These are phyloP conservation scores for Ilyonectria robusta DNA, from an alignment of 2,329 filamentous ascomycete species.

Conservation along the genomic window DNA sequence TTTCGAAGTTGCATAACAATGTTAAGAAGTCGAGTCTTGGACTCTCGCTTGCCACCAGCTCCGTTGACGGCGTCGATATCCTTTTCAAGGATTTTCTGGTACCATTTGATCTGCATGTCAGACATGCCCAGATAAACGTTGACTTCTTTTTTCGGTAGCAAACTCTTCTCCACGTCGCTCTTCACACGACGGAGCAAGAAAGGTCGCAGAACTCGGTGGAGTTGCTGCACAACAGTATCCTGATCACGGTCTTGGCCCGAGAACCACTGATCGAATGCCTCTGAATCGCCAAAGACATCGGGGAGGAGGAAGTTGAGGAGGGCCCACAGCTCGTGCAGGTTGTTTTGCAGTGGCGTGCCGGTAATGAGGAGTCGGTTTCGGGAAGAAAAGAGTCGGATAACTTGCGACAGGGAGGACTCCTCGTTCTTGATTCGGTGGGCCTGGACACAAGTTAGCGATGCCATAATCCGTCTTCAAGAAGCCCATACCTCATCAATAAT, in stretches of 20 bases:
- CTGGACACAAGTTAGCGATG: conserved; percentile 44
- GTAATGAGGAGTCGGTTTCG: conserved; percentile 96
- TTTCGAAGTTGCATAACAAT: conserved; percentile 99
- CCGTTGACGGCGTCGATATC: conserved; percentile 99
- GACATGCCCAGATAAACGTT: conserved; percentile 99
- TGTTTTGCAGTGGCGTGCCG: conserved; percentile 97
- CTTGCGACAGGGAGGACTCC: conserved; percentile 95
- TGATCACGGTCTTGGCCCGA: conserved; percentile 91
- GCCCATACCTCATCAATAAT: conserved; percentile 85
- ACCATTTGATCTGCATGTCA: conserved; percentile 99
- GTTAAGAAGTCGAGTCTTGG: conserved; percentile 95
- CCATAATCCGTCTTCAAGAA: not conserved
- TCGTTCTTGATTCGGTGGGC: conserved; percentile 99
- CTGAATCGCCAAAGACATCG: conserved; percentile 96
- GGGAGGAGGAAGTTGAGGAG: conserved; percentile 97
- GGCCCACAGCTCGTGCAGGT: conserved; percentile 97
- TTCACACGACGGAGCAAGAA: conserved; percentile 97
- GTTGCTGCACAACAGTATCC: conserved; percentile 94
- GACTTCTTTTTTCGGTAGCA: conserved; percentile 96
- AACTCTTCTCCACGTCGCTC: conserved; percentile 96
- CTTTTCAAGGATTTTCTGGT: conserved; percentile 98
- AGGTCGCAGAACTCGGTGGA: conserved; percentile 92
- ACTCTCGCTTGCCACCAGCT: conserved; percentile 95
- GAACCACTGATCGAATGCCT: conserved; percentile 99
- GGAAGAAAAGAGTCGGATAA: conserved; percentile 96